phyloP scores from a whole-genome alignment of 257 asterid genomes.

The Solanum raphanifolium region DNA sequence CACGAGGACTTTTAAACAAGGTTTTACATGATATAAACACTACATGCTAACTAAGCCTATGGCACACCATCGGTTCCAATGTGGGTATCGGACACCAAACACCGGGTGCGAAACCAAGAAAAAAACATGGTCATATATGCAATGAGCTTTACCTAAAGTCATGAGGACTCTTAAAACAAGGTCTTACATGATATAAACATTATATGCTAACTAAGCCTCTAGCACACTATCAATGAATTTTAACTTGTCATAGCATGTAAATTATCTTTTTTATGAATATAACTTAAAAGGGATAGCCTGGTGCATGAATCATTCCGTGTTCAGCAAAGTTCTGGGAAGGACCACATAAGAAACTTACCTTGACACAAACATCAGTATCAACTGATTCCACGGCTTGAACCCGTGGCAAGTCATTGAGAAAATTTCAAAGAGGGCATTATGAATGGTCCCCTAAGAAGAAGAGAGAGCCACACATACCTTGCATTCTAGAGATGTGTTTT shows the following conservation, averaged over 20 bases:
- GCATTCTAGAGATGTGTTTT: slow-evolving; percentile 14
- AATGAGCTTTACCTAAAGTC: background rate
- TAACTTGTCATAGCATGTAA: background rate
- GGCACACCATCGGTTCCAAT: too few relatives aligned
- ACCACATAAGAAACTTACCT: background rate
- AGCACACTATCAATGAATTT: background rate
- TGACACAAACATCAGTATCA: background rate
- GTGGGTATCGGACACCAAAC: too few relatives aligned
- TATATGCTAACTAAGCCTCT: background rate
- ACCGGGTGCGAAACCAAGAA: too few relatives aligned
- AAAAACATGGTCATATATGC: too few relatives aligned
- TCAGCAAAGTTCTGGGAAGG: too few relatives aligned
- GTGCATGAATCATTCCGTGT: background rate
- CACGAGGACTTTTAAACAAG: too few relatives aligned
- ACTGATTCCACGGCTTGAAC: background rate
- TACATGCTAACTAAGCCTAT: too few relatives aligned
- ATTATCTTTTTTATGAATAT: background rate
- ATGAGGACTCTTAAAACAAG: background rate
- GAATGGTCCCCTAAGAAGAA: background rate
- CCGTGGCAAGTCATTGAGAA: background rate
- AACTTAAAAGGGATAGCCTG: background rate
- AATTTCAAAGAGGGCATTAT: background rate
- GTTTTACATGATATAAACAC: too few relatives aligned
- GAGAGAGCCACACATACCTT: slow-evolving; percentile 3
- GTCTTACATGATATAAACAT: background rate